A percentile compares a stretch with the other conserved stretches of the same genome.
phyloP scores from a whole-genome alignment of 2,329 filamentous ascomycete genomes.

The Metarhizium album region DNA sequence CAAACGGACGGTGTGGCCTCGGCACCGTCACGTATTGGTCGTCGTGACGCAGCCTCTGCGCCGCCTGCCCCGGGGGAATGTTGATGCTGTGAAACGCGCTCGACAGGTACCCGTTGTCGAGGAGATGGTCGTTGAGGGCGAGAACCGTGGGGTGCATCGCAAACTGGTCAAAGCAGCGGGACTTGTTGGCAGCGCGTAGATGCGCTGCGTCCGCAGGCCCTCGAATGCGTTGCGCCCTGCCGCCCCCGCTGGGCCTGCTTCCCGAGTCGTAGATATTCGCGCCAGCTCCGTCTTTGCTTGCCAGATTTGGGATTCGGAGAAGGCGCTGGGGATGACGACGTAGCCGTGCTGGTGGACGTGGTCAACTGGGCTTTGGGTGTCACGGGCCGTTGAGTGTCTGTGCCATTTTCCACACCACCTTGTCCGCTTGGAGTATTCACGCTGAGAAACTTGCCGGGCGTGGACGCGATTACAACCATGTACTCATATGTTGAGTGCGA shows the following conservation, averaged over 20 bases:
- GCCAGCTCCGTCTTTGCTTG: slow-evolving; percentile 11
- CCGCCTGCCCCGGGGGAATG: slow-evolving; percentile 26
- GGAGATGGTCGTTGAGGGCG: slow-evolving; percentile 27
- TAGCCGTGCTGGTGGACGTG: slow-evolving; percentile 20
- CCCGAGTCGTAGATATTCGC: slow-evolving; percentile 12
- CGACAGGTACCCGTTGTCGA: slow-evolving; percentile 25
- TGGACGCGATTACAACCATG: too few relatives aligned
- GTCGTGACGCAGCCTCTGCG: slow-evolving; percentile 26
- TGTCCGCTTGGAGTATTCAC: too few relatives aligned
- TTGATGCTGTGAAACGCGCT: slow-evolving; percentile 26
- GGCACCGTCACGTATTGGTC: slow-evolving; percentile 19
- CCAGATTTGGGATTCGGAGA: slow-evolving; percentile 19
- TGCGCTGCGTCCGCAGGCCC: slow-evolving; percentile 24
- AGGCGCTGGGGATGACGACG: slow-evolving; percentile 22
- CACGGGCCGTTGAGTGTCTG: not conserved
- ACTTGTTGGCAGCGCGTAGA: slow-evolving; percentile 28
- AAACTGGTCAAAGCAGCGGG: slow-evolving; percentile 26
- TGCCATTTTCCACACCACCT: not conserved
- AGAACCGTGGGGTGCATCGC: slow-evolving; percentile 22
- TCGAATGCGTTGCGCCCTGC: slow-evolving; percentile 26
- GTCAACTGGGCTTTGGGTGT: slow-evolving; percentile 8
- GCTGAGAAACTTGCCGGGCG: too few relatives aligned
- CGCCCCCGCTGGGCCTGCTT: slow-evolving; percentile 16
- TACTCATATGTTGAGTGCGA: too few relatives aligned
- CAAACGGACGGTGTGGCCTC: slow-evolving; percentile 22